Evolutionary conservation across 495 filamentous ascomycete genomes (phyloP), one percentile per base, ranked within the genome.

Genomic region (Podospora didyma): DNA sequence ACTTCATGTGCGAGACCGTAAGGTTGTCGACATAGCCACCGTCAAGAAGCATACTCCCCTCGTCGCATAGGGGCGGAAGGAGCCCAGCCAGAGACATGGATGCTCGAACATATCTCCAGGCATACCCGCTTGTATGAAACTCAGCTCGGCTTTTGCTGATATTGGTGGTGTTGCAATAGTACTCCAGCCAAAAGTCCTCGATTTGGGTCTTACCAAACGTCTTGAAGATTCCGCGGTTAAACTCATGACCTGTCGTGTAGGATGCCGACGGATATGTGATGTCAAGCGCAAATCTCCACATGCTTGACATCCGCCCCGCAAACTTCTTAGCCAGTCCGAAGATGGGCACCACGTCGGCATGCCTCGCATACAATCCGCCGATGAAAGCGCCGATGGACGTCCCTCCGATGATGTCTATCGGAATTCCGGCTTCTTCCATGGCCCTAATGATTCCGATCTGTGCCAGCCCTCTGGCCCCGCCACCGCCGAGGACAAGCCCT

Each of bases 151-250:
- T 90, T 64, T 92, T 92, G 73, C 85, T 89, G 74, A 98, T 97
- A 64, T 96, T 97, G 23, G 95, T 97, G 0, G 92, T 97, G 69
- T 98, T 98, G 79, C 95, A 97, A 77, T 97, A 98, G 73, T 92
- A 98, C 57, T 96, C 90, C 16, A 98, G 82, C 94, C 94, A 97
- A 68, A 97, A 97, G 68, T 97, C 95, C 73, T 98, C 94, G 53
- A 98, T 97, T 69, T 97, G 94, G 37, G 88, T 87, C 58, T 96
- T 89, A 9, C 91, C 93, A 70, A 98, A 96, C 0, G 94, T 91
- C 73, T 97, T 97, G 82, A 97, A 98, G 65, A 98, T 97, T 11
- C 95, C 95, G 3, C 94, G 89, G 67, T 98, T 98, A 82, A 98
- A 98, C 64, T 97, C 94, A 69, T 98, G 94, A 3, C 94, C 94